Percentiles rank a stretch among this genome's conserved stretches.
These are phyloP conservation scores for Boletus coccyginus DNA, from an alignment of 768 basidiomycete genomes.

Conservation along the genomic window DNA sequence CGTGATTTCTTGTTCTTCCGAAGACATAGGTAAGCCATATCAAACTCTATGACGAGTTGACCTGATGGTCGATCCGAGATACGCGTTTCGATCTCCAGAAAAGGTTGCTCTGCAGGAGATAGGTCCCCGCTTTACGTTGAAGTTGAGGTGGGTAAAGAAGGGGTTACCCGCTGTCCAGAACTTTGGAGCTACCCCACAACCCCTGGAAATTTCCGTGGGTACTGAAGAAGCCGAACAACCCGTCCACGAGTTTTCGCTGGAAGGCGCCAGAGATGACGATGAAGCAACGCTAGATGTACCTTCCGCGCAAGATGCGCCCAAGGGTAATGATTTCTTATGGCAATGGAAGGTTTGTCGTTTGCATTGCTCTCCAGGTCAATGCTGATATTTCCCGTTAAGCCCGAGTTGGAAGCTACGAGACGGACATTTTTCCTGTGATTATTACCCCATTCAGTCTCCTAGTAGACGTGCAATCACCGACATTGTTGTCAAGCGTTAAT, in stretches of 20 bases:
- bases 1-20: conserved; percentile 98
- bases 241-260: conserved; percentile 12
- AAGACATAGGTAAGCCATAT: conserved; percentile 71
- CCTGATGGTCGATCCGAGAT: conserved; percentile 44
- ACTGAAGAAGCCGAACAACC: conserved; percentile 29
- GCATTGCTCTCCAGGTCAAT: background rate
- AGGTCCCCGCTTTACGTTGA: conserved; percentile 94
- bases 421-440: conserved; percentile 84
- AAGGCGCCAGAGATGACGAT: conserved; percentile 13
- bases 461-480: background rate
- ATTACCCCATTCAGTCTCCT: background rate
- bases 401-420: conserved; percentile 90
- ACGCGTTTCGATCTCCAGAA: conserved; percentile 88
- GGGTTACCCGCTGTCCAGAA: conserved; percentile 80
- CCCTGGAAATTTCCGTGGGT: conserved; percentile 51
- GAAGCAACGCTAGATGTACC: conserved; percentile 14
- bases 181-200: conserved; percentile 59
- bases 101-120: conserved; percentile 96
- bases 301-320: conserved; percentile 45
- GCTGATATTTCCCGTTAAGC: conserved; percentile 42
- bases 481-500: background rate
- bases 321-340: conserved; percentile 82
- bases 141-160: conserved; percentile 84
- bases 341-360: conserved; percentile 73
- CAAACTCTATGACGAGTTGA: background rate